Evolutionary conservation across 2,329 filamentous ascomycete species (phyloP), one percentile per base, ranked within the genome.

Genomic region (Fusarium bactridioides): DNA sequence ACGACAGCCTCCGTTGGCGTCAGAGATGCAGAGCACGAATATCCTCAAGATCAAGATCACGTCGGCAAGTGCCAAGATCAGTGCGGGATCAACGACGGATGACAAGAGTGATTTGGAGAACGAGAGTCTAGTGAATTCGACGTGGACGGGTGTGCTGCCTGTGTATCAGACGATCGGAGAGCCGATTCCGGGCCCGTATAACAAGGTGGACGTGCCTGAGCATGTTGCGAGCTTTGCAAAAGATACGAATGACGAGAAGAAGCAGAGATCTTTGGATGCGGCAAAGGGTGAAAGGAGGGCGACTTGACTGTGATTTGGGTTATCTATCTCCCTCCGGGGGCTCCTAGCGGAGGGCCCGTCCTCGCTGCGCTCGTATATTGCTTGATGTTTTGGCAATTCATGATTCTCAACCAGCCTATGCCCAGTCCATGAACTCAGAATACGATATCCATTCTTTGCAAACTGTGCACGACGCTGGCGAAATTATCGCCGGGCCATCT

Each of bases 61-160:
- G 11, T 90, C 89, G 51, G 94, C 92, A 3, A 94, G 92, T 77
- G 93, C 91, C 33, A 97, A 97, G 86, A 84, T 93, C 44, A 86
- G 93, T 12, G 84, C 86, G 25, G 93, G 93, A 0, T 85, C 85
- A 27, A 90, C 93, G 3, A 85, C 70, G 82, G 88, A 90, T 62
- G 87, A 88, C 9, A 83, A 78, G 61, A 79, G 74, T 18, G 88
- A 90, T 67, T 40, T 84, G 69, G 82, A 82, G 53, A 82, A 89
- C 67, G 80, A 78, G 10, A 81, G 78, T 10, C 66, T 87, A 9
- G 76, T 82, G 19, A 78, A 75, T 3, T 78, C 80, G 8, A 85
- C 86, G 5, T 90, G 89, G 88, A 86, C 86, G 0, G 88, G 88
- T 3, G 87, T 89, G 3, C 78, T 90, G 56, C 88, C 94, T 1